These are phyloP conservation scores for Parsonsia alboflavescens DNA, from an alignment of 257 asterid species.

Conservation along the genomic window DNA sequence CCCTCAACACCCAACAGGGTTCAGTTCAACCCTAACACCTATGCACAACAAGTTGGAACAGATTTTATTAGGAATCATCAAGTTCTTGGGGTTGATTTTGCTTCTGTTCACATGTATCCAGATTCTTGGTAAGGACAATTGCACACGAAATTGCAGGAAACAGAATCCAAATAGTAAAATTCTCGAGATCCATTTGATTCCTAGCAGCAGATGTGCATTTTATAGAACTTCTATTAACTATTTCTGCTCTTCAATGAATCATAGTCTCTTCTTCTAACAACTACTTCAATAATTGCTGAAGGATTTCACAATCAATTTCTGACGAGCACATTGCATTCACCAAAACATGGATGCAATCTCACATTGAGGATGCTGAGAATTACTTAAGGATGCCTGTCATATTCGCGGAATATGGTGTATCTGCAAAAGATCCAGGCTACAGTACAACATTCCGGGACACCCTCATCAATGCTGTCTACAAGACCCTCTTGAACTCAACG, in stretches of 20 bases:
- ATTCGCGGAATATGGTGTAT: constrained; percentile 76
- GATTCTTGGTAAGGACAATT: constrained; percentile 63
- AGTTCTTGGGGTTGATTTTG: constrained; percentile 91
- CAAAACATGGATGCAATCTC: constrained; percentile 85
- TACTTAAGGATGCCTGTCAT: constrained; percentile 76
- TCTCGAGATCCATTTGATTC: too few relatives aligned
- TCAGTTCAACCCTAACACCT: constrained; percentile 68
- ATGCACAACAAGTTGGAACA: constrained; percentile 84
- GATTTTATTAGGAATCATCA: constrained; percentile 93
- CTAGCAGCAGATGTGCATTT: too few relatives aligned
- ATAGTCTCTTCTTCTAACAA: background rate
- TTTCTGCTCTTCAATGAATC: background rate
- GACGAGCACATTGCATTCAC: constrained; percentile 69
- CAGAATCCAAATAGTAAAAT: too few relatives aligned
- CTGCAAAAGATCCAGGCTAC: constrained; percentile 67
- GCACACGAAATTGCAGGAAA: background rate
- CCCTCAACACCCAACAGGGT: constrained; percentile 68
- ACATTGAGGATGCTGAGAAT: constrained; percentile 74
- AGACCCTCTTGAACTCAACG: constrained; percentile 52
- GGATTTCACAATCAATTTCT: constrained; percentile 70
- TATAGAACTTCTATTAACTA: background rate
- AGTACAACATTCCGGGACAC: constrained; percentile 50
- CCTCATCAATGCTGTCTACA: constrained; percentile 56
- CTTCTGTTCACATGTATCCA: constrained; percentile 88
- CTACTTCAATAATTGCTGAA: constrained; percentile 17